phyloP scores from a whole-genome alignment of 257 asterid species.

The Solanum clarkiae region DNA sequence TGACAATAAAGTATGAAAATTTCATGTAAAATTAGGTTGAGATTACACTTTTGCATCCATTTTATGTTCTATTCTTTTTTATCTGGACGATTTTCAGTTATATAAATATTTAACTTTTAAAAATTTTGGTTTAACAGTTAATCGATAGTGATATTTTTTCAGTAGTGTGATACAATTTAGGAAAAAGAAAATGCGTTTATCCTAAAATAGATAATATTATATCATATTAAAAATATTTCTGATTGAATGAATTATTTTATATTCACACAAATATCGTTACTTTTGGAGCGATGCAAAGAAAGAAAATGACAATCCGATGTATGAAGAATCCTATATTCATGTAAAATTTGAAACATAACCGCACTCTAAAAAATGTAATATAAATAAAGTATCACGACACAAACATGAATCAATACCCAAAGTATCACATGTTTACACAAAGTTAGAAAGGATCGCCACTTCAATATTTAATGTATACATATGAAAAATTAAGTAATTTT shows the following conservation, averaged over 20 bases:
- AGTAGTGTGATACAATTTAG: not conserved
- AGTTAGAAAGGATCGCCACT: not conserved
- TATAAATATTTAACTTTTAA: too few relatives aligned
- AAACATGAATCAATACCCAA: not conserved
- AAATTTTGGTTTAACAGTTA: too few relatives aligned
- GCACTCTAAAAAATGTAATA: not conserved
- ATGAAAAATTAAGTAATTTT: too few relatives aligned
- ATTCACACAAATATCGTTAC: too few relatives aligned
- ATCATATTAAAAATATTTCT: not conserved
- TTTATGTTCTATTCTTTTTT: not conserved
- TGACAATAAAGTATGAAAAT: not conserved
- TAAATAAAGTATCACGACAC: too few relatives aligned
- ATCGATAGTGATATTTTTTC: not conserved
- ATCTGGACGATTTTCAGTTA: too few relatives aligned
- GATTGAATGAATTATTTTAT: too few relatives aligned
- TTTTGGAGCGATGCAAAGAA: too few relatives aligned
- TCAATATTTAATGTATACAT: too few relatives aligned
- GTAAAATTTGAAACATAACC: too few relatives aligned
- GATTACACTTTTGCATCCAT: not conserved
- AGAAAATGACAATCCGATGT: too few relatives aligned
- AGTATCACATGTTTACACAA: not conserved
- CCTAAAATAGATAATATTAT: not conserved
- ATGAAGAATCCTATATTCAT: too few relatives aligned
- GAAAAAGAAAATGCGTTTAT: rapidly evolving
- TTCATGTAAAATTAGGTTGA: not conserved